Evolutionary conservation across 768 basidiomycete species (phyloP).

Genomic region (Scleroderma bovista): DNA sequence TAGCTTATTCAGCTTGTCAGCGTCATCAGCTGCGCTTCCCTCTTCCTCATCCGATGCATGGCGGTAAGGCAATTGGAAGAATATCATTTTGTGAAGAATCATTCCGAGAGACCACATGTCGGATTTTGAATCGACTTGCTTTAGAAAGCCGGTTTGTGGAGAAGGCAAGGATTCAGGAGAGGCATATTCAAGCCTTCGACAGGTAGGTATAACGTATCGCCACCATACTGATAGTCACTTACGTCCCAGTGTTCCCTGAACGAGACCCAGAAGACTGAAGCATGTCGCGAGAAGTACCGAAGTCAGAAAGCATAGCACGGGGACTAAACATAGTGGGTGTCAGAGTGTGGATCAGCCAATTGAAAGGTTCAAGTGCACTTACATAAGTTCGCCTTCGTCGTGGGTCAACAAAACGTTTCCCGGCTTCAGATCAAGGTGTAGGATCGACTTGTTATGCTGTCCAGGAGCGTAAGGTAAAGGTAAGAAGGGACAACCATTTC

Average conservation of each 20-base stretch:
- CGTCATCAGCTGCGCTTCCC: constrained; percentile 44
- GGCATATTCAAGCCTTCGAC: constrained; percentile 70
- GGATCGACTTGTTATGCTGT: constrained; percentile 76
- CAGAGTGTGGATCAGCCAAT: too few species aligned
- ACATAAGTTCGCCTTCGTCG: constrained; percentile 85
- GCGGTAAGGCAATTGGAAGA: constrained; percentile 83
- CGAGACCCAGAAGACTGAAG: constrained; percentile 59
- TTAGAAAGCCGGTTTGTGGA: constrained; percentile 56
- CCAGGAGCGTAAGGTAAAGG: constrained; percentile 5
- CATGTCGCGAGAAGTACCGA: constrained; percentile 93
- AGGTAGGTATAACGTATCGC: background rate
- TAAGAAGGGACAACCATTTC: background rate
- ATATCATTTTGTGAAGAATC: constrained; percentile 90
- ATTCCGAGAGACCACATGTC: constrained; percentile 99
- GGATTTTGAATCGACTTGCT: constrained; percentile 76
- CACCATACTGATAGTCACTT: constrained; percentile 26
- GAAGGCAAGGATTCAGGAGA: constrained; percentile 84
- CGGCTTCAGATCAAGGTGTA: constrained; percentile 92
- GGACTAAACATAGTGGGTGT: constrained; percentile 55
- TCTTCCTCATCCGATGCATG: constrained; percentile 63
- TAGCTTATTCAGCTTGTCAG: constrained; percentile 61
- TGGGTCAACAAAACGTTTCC: constrained; percentile 90
- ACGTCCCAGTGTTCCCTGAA: constrained; percentile 95
- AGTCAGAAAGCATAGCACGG: constrained; percentile 91
- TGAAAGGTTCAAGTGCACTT: constrained; percentile 17